Conservation (phyloP, 208 protist species). For the Trypanosoma cruzi region DNA sequence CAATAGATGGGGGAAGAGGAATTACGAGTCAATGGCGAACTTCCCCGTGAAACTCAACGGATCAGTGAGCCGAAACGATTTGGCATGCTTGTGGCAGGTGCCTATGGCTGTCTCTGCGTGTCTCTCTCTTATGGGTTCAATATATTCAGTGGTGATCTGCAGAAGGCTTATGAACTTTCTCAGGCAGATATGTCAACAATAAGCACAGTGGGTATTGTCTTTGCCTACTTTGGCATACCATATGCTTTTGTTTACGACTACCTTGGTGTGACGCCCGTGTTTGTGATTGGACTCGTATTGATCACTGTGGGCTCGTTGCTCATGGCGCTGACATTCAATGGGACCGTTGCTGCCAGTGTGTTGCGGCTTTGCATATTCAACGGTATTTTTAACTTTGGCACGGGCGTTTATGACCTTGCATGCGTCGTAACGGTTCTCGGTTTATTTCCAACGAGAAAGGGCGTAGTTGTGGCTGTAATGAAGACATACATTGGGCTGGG, state of each 20-base stretch:
- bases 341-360: conserved; percentile 51
- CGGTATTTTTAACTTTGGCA: conserved; percentile 54
- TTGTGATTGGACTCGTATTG: conserved; percentile 48
- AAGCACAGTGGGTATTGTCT: conserved; percentile 57
- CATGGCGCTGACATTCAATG: conserved; percentile 61
- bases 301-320: conserved; percentile 62
- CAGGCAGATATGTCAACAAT: conserved; percentile 81
- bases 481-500: conserved; percentile 88
- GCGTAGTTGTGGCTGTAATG: conserved; percentile 81
- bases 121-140: conserved; percentile 82
- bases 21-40: too few species aligned
- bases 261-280: conserved; percentile 66
- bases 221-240: conserved; percentile 62
- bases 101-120: conserved; percentile 63
- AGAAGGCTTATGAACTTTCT: conserved; percentile 63
- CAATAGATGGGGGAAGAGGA: too few species aligned
- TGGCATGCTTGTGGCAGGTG: conserved; percentile 34
- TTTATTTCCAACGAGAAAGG: conserved; percentile 74
- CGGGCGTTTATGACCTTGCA: conserved; percentile 74
- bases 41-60: conserved; percentile 3
- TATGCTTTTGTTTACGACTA: conserved; percentile 76
- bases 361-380: conserved; percentile 60
- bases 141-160: conserved; percentile 68
- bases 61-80: conserved; percentile 49
- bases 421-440: conserved; percentile 76